phyloP scores from a whole-genome alignment of 352 stramenopile species.

The Pythium dissotocum region DNA sequence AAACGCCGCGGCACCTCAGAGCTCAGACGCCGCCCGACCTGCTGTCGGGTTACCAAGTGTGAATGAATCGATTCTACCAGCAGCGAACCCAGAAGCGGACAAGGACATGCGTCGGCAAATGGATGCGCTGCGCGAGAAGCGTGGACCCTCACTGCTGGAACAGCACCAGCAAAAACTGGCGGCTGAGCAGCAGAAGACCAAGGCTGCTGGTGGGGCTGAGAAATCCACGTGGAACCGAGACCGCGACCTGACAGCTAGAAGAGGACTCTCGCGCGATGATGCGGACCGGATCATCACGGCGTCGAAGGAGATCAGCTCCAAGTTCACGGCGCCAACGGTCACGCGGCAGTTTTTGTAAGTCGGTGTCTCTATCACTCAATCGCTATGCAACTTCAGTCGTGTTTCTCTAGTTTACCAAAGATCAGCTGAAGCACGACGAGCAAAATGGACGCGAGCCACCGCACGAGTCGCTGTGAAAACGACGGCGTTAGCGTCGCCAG shows the following conservation, averaged over 20 bases:
- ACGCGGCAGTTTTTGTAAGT: slow-evolving; percentile 82
- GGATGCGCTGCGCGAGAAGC: slow-evolving; percentile 52
- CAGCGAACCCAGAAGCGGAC: slow-evolving; percentile 64
- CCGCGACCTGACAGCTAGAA: slow-evolving; percentile 59
- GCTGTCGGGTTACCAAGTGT: slow-evolving; percentile 29
- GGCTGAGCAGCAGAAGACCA: slow-evolving; percentile 38
- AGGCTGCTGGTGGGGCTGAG: slow-evolving; percentile 18
- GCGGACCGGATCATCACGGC: slow-evolving; percentile 74
- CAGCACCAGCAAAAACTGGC: slow-evolving; percentile 75
- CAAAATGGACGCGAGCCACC: slow-evolving; percentile 17
- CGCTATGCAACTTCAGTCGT: slow-evolving; percentile 3
- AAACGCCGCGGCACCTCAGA: slow-evolving; percentile 42
- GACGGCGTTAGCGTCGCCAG: background rate
- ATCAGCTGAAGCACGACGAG: slow-evolving; percentile 15
- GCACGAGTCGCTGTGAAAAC: slow-evolving; percentile 6
- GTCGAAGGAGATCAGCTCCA: slow-evolving; percentile 81
- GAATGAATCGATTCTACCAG: slow-evolving; percentile 70
- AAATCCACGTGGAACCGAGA: slow-evolving; percentile 68
- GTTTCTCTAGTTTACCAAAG: slow-evolving; percentile 18
- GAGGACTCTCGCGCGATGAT: slow-evolving; percentile 67
- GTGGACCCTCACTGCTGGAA: slow-evolving; percentile 75
- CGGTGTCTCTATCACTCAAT: background rate
- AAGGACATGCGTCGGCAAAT: slow-evolving; percentile 72
- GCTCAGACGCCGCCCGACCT: slow-evolving; percentile 12
- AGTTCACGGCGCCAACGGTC: slow-evolving; percentile 84